A percentile compares a stretch with the other conserved stretches of the same genome.
phyloP scores from a whole-genome alignment of 2,329 filamentous ascomycete genomes.

The Onygenales sp. region DNA sequence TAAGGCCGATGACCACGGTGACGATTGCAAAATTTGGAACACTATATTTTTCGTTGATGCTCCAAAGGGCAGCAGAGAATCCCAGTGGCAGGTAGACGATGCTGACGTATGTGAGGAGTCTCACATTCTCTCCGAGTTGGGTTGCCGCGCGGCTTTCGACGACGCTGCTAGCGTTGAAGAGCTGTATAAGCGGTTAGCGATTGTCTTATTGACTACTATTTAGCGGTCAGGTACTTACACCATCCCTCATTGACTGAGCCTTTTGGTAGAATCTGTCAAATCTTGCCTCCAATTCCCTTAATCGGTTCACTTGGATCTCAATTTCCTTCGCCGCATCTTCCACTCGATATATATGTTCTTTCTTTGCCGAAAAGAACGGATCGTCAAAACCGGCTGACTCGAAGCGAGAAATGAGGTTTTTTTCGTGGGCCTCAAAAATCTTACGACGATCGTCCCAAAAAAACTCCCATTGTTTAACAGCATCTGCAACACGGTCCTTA shows the following conservation, averaged over 20 bases:
- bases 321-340: not conserved
- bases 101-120: slow-evolving; percentile 30
- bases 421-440: not conserved
- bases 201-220: not conserved
- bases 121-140: slow-evolving; percentile 26
- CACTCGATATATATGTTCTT: no score
- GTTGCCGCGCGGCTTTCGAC: slow-evolving; percentile 22
- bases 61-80: slow-evolving; percentile 16
- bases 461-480: not conserved
- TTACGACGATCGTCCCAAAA: not conserved
- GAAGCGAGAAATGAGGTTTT: not conserved
- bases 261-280: not conserved
- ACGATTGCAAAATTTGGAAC: not conserved
- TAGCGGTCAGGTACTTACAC: not conserved
- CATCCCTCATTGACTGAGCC: no score
- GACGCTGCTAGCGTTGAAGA: slow-evolving; percentile 20
- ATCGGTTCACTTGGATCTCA: not conserved
- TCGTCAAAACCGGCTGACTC: not conserved
- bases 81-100: slow-evolving; percentile 32
- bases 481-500: not conserved
- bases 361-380: no score
- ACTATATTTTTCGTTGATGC: slow-evolving; percentile 2
- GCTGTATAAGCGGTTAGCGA: slow-evolving; percentile 1
- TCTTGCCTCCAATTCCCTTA: not conserved
- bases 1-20: not conserved